Evolutionary conservation across 768 basidiomycete genomes (phyloP), one percentile per base, ranked within the genome.

Genomic region (Lactarius sanguifluus): DNA sequence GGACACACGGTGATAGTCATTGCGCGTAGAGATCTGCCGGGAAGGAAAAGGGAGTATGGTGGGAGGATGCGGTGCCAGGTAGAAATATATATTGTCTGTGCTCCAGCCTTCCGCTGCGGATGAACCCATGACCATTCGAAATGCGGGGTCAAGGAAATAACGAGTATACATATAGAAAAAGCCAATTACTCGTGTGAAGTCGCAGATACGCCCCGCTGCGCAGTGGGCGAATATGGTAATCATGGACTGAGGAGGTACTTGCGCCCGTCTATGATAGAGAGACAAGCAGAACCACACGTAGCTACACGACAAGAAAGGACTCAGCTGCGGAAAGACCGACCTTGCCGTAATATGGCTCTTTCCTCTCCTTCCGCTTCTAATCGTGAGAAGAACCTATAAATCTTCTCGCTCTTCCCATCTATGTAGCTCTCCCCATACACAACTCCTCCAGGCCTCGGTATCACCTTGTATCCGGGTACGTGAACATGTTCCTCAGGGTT

Each of bases 401-500:
- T 47, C 0, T 12, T 47, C 8, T 47, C 45, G n/a, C 60, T 66
- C 45, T 13, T 58, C 38, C 56, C 47, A 54, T 36, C 40, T 23
- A 66, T 68, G 56, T 41, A 54, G 13, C 57, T 60, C 20, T 66
- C 36, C 13, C 64, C 67, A 34, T 23, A 34, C 8, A 58, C 38
- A 18, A 52, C 41, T 1, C 34, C 45, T 1, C 15, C 28, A 3
- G 25, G 23, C 18, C 59, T 65, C 25, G 47, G 64, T n/a, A 45
- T 54, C 40, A 28, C 30, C 5, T 28, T 18, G 30, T 20, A 47
- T 18, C 16, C 50, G 18, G 38, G 43, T 18, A 62, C 13, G 1
- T 1, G 2, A 41, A 60, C 40, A 4, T 3, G 12, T 6, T 58
- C 28, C 1, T 34, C 25, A 6, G 81, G 76, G 57, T 79, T 77